Percentiles rank a stretch among this genome's conserved stretches.
These are phyloP conservation scores for Rhizophagus sp. DNA, from an alignment of 192 early-diverging fungal genomes.

Conservation along the genomic window DNA sequence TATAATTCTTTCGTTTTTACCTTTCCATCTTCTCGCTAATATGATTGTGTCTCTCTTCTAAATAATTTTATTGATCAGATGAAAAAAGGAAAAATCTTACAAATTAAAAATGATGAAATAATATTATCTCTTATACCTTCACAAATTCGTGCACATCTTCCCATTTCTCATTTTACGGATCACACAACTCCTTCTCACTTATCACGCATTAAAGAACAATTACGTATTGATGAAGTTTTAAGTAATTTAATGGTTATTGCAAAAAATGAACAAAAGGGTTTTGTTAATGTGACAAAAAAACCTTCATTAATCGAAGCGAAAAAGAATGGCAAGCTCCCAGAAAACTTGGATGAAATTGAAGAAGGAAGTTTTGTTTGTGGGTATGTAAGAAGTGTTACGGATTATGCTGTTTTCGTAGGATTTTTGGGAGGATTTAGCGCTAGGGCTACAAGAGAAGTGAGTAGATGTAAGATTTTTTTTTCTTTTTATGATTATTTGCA, in stretches of 20 bases:
- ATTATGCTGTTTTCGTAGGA: conserved; percentile 65
- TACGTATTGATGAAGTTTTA: conserved; percentile 49
- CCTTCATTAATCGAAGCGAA: conserved; percentile 59
- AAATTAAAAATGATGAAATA: conserved; percentile 47
- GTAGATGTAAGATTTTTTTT: conserved; percentile 42
- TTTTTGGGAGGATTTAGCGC: conserved; percentile 60
- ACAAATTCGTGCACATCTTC: conserved; percentile 54
- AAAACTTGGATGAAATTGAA: conserved; percentile 43
- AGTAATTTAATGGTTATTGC: conserved; percentile 60
- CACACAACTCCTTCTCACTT: conserved; percentile 45
- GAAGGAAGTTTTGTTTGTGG: conserved; percentile 65
- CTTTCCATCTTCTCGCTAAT: neutral
- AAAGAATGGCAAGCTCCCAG: conserved; percentile 47
- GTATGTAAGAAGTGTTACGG: conserved; percentile 62
- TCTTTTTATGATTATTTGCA: no score
- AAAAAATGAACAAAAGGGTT: conserved; percentile 47
- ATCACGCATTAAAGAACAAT: conserved; percentile 40
- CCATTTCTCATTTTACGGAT: conserved; percentile 66
- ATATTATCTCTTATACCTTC: conserved; percentile 61
- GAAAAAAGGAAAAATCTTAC: conserved; percentile 57
- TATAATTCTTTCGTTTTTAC: neutral
- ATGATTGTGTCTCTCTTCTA: neutral
- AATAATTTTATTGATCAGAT: conserved; percentile 9
- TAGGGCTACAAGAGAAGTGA: conserved; percentile 54
- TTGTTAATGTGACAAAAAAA: conserved; percentile 65